These are phyloP conservation scores for Chlorophyllum brunneum DNA, from an alignment of 768 basidiomycete species.

Conservation along the genomic window DNA sequence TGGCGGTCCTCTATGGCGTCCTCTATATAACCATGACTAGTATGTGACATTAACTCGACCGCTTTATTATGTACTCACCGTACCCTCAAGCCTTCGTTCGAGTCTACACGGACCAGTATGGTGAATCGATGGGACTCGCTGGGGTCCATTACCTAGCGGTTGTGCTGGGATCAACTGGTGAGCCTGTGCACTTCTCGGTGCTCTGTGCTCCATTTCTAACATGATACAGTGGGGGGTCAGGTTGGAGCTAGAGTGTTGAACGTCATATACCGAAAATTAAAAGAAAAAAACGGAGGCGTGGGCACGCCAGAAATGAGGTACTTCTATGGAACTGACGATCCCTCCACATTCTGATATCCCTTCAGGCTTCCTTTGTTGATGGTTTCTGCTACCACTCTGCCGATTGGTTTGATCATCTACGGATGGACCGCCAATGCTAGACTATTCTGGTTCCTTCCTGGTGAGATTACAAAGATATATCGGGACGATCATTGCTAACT, in stretches of 20 bases:
- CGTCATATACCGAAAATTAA: slow-evolving; percentile 40
- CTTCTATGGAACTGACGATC: not conserved
- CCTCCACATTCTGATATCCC: not conserved
- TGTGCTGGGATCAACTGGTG: slow-evolving; percentile 45
- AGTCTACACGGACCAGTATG: slow-evolving; percentile 46
- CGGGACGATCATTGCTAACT: not conserved
- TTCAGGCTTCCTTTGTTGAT: slow-evolving; percentile 34
- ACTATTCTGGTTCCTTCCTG: slow-evolving; percentile 56
- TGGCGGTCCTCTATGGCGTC: slow-evolving; percentile 55
- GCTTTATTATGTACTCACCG: slow-evolving; percentile 7
- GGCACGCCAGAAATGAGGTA: slow-evolving; percentile 54
- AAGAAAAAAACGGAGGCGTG: slow-evolving; percentile 43
- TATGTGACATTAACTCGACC: slow-evolving; percentile 19
- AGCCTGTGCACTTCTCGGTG: slow-evolving; percentile 23
- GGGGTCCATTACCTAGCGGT: slow-evolving; percentile 63
- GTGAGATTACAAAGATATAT: slow-evolving; percentile 25
- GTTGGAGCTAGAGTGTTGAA: slow-evolving; percentile 42
- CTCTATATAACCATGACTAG: slow-evolving; percentile 39
- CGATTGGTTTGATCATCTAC: slow-evolving; percentile 56
- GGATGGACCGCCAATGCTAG: slow-evolving; percentile 55
- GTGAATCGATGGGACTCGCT: slow-evolving; percentile 45
- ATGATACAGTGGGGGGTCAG: slow-evolving; percentile 31
- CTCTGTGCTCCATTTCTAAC: not conserved
- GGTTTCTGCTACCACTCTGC: slow-evolving; percentile 48
- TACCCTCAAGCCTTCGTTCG: slow-evolving; percentile 44